A percentile compares a stretch with the other conserved stretches of the same genome.
Evolutionary conservation across 192 early-diverging fungal genomes (phyloP).

Genomic region (Podila clonocystis): DNA sequence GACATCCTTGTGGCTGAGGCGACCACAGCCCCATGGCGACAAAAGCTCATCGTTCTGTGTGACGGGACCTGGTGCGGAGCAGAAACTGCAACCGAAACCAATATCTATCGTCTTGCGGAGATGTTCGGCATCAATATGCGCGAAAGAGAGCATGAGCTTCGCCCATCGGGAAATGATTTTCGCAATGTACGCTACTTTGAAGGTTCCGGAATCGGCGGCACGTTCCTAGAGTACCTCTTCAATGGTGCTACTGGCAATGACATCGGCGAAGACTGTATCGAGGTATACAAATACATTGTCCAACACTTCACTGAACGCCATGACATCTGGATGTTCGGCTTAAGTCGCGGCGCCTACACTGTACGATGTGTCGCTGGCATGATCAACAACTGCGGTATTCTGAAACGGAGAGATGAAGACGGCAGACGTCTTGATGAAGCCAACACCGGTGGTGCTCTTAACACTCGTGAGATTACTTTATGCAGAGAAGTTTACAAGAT

Average conservation of each 20-base stretch:
- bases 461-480: not conserved
- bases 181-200: no score
- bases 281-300: conserved; percentile 18
- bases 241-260: conserved; percentile 3
- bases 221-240: conserved; percentile 14
- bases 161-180: no score
- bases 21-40: no score
- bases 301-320: not conserved
- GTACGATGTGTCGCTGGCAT: conserved; percentile 26
- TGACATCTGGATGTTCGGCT: conserved; percentile 54
- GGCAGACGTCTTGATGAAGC: not conserved
- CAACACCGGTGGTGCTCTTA: not conserved
- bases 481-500: conserved; percentile 12
- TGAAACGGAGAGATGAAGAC: conserved; percentile 1
- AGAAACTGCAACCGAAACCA: no score
- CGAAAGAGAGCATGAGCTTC: no score
- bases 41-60: no score
- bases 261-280: conserved; percentile 1
- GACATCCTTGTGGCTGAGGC: no score
- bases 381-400: conserved; percentile 37
- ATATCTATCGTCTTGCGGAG: no score
- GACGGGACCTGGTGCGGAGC: no score
- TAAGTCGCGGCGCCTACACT: conserved; percentile 26
- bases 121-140: no score
- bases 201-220: no score